Conservation (phyloP, 805 yeast species). For the Ogataea henricii region DNA sequence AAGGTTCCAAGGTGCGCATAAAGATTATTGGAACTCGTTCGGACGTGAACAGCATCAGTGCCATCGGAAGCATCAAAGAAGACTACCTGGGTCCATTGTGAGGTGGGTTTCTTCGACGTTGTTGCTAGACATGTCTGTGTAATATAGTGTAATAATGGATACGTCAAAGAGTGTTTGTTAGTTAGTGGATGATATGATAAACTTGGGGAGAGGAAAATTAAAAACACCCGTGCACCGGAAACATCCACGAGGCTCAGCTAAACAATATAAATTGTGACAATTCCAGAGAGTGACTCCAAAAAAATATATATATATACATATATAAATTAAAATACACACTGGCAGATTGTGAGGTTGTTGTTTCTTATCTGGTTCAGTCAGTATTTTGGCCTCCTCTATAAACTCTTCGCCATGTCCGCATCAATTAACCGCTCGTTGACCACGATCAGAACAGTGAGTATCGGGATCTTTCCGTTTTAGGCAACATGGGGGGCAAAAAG, state of each 20-base stretch:
- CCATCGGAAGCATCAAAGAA: slow-evolving; percentile 97
- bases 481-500: not conserved
- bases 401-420: slow-evolving; percentile 51
- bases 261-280: not conserved
- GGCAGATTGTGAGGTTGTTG: too few relatives aligned
- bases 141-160: slow-evolving; percentile 5
- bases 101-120: not conserved
- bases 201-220: too few relatives aligned
- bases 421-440: slow-evolving; percentile 77
- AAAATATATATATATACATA: too few relatives aligned
- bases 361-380: too few relatives aligned
- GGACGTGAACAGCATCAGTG: slow-evolving; percentile 95
- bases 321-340: too few relatives aligned
- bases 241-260: slow-evolving; percentile 2
- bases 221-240: not conserved
- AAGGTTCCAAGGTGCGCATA: slow-evolving; percentile 89
- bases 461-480: not conserved
- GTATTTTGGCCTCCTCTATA: too few relatives aligned
- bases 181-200: too few relatives aligned
- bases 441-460: slow-evolving; percentile 56
- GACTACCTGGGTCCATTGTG: slow-evolving; percentile 89
- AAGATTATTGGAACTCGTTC: slow-evolving; percentile 97
- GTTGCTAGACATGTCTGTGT: not conserved
- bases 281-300: too few relatives aligned
- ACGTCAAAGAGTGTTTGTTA: too few relatives aligned